Evolutionary conservation across 2,329 filamentous ascomycete genomes (phyloP).

Genomic region (Diaporthe vaccinii): DNA sequence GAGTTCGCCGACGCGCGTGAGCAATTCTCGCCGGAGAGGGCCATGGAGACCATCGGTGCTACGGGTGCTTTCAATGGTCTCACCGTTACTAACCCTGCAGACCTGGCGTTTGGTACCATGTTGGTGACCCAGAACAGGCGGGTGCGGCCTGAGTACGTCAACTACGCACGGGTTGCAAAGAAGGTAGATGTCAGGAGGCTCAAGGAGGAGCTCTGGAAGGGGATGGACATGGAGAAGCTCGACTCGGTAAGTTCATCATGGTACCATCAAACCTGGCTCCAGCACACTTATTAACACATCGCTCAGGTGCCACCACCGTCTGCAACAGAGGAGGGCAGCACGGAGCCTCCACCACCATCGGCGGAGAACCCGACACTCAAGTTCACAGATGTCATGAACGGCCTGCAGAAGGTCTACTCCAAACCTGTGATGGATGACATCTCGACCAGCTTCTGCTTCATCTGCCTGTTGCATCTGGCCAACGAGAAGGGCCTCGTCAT

Average conservation of each 20-base stretch:
- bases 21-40: constrained; percentile 77
- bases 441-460: constrained; percentile 93
- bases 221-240: constrained; percentile 69
- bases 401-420: constrained; percentile 86
- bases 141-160: constrained; percentile 76
- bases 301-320: constrained; percentile 51
- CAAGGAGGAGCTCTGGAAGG: constrained; percentile 80
- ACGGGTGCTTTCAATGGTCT: constrained; percentile 60
- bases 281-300: background rate
- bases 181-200: constrained; percentile 78
- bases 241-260: constrained; percentile 57
- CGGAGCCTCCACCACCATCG: constrained; percentile 42
- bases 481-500: constrained; percentile 93
- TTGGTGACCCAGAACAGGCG: constrained; percentile 75
- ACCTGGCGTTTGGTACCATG: constrained; percentile 73
- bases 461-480: constrained; percentile 89
- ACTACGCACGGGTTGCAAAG: constrained; percentile 78
- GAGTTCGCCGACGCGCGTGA: constrained; percentile 87
- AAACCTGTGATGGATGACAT: constrained; percentile 92
- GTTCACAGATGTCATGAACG: constrained; percentile 94
- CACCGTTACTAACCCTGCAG: constrained; percentile 59
- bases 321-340: constrained; percentile 49
- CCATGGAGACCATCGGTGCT: constrained; percentile 63
- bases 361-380: constrained; percentile 72
- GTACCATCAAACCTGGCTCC: background rate